Evolutionary conservation across 306 rosid species (phyloP).

Genomic region (Dalbergia oliveri): DNA sequence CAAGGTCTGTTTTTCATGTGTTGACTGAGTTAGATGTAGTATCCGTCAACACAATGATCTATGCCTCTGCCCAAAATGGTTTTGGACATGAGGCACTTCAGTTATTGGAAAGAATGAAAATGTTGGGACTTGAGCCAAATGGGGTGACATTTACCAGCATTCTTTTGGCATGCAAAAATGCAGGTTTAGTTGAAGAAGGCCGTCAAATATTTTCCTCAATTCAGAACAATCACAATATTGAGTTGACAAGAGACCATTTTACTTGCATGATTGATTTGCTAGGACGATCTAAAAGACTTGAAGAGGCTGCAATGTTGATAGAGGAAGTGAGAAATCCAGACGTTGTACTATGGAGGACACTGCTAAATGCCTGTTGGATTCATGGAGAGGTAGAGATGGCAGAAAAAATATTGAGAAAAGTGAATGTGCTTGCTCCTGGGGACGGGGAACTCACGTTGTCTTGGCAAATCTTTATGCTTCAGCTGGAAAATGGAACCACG

Average conservation of each 20-base stretch:
- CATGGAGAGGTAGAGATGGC: constrained; percentile 74
- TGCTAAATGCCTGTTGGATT: constrained; percentile 63
- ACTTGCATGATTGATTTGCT: constrained; percentile 73
- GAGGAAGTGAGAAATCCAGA: constrained; percentile 67
- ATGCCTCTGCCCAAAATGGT: constrained; percentile 72
- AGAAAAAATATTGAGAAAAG: constrained; percentile 58
- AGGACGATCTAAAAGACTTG: constrained; percentile 69
- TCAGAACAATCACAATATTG: constrained; percentile 50
- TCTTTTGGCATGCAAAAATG: constrained; percentile 78
- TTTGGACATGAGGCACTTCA: constrained; percentile 69
- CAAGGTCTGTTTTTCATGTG: constrained; percentile 61
- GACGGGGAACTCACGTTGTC: constrained; percentile 72
- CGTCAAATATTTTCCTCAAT: constrained; percentile 60
- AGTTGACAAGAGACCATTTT: constrained; percentile 67
- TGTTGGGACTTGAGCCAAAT: constrained; percentile 57
- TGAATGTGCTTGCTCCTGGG: constrained; percentile 60
- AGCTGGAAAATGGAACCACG: constrained; percentile 73
- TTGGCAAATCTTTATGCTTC: constrained; percentile 75
- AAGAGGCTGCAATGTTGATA: constrained; percentile 68
- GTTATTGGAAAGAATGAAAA: constrained; percentile 54
- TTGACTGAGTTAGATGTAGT: constrained; percentile 59
- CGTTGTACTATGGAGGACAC: constrained; percentile 74
- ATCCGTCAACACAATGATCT: constrained; percentile 74
- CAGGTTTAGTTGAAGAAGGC: constrained; percentile 76
- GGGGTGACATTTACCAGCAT: constrained; percentile 67